A percentile compares a stretch with the other conserved stretches of the same genome.
Conservation (phyloP, 2,329 filamentous ascomycete species). For the Apiospora marii region DNA sequence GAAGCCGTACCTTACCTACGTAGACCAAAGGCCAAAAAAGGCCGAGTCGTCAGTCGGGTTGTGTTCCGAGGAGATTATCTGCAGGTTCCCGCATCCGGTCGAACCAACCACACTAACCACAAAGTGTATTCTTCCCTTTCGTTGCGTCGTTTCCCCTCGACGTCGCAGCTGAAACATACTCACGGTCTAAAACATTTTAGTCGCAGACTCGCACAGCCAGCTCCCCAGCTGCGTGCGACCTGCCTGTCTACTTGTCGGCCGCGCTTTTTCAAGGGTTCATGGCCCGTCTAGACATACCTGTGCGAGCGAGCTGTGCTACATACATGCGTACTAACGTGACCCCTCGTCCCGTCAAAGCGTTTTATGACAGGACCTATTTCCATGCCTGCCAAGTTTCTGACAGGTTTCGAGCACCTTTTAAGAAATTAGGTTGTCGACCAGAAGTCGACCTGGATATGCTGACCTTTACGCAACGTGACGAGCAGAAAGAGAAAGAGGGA, state of each 20-base stretch:
- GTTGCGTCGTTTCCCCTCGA: background rate
- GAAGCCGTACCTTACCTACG: slow-evolving; percentile 1
- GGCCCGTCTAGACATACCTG: slow-evolving; percentile 4
- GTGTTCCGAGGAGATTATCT: slow-evolving; percentile 13
- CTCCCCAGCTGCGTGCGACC: background rate
- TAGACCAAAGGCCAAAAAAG: background rate
- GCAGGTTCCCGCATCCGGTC: slow-evolving; percentile 11
- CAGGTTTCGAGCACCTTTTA: background rate
- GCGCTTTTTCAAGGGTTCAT: slow-evolving; percentile 14
- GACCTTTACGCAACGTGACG: background rate
- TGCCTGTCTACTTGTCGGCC: background rate
- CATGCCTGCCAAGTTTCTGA: slow-evolving; percentile 11
- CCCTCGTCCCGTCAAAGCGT: slow-evolving; percentile 9
- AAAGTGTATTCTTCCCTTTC: background rate
- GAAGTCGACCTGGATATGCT: background rate
- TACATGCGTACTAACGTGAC: background rate
- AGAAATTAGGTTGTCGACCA: background rate
- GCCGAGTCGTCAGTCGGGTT: slow-evolving; percentile 6
- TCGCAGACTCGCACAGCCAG: no score
- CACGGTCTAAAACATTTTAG: slow-evolving; percentile 8
- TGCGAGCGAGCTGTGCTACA: background rate
- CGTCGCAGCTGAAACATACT: slow-evolving; percentile 18
- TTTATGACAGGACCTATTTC: slow-evolving; percentile 11
- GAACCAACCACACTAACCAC: background rate
- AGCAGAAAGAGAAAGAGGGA: background rate